A percentile compares a stretch with the other conserved stretches of the same genome.
These are phyloP conservation scores for Nadsonia commutata DNA, from an alignment of 1,139 yeast genomes.

Conservation along the genomic window DNA sequence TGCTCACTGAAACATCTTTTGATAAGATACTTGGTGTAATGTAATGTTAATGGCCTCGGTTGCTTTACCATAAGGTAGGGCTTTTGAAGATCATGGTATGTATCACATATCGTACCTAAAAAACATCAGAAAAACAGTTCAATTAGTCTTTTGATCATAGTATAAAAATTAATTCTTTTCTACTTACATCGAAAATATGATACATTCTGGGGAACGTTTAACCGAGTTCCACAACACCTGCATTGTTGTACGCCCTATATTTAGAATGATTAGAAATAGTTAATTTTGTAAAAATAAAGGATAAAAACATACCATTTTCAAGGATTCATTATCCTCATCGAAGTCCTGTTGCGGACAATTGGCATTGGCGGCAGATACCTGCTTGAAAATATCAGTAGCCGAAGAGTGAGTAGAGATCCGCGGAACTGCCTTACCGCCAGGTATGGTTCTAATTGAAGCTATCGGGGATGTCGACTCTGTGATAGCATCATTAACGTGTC, in stretches of 20 bases:
- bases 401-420: constrained; percentile 10
- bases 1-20: constrained; percentile 2
- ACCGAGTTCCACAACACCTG: constrained; percentile 47
- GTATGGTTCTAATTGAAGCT: too few relatives aligned
- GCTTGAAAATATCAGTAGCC: constrained; percentile 7
- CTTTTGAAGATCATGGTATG: constrained; percentile 17
- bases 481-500: too few relatives aligned
- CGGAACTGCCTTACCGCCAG: background rate
- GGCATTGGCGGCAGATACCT: constrained; percentile 9
- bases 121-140: constrained; percentile 10
- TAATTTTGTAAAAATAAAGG: background rate
- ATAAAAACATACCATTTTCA: too few relatives aligned
- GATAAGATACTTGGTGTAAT: constrained; percentile 12
- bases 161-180: constrained; percentile 3
- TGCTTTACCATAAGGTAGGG: constrained; percentile 3
- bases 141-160: constrained; percentile 11
- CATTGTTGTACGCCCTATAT: constrained; percentile 15
- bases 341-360: too few relatives aligned
- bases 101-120: constrained; percentile 13
- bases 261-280: constrained; percentile 1
- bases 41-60: constrained; percentile 7
- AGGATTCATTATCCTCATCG: too few relatives aligned
- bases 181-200: constrained; percentile 37
- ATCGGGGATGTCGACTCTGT: too few relatives aligned
- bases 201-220: constrained; percentile 34